Evolutionary conservation across 176 grass and related monocot species (phyloP).

Genomic region (Oryza glaberrima): DNA sequence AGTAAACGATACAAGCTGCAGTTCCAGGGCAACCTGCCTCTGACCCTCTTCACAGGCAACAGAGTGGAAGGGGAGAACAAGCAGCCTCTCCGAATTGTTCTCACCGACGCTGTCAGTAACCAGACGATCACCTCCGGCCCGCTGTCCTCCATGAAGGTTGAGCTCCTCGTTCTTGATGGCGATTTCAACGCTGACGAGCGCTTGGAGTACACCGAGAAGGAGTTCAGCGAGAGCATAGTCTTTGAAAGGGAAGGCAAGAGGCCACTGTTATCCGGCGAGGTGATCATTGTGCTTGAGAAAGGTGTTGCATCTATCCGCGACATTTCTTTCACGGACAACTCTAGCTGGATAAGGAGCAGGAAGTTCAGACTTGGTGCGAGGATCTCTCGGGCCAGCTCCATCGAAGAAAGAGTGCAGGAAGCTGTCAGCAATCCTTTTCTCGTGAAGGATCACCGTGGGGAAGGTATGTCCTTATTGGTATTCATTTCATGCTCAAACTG

Average conservation of each 20-base stretch:
- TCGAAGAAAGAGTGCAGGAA: slow-evolving; percentile 64
- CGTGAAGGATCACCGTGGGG: slow-evolving; percentile 95
- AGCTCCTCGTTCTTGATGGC: slow-evolving; percentile 89
- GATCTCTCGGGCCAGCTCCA: slow-evolving; percentile 54
- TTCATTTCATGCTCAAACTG: not conserved
- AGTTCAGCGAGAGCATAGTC: slow-evolving; percentile 75
- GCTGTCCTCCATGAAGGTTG: slow-evolving; percentile 64
- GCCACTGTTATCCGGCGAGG: slow-evolving; percentile 74
- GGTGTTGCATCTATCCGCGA: slow-evolving; percentile 72
- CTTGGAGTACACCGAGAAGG: slow-evolving; percentile 78
- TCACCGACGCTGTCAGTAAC: slow-evolving; percentile 60
- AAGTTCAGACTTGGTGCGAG: slow-evolving; percentile 85
- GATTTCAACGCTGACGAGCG: slow-evolving; percentile 77
- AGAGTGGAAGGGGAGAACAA: slow-evolving; percentile 68
- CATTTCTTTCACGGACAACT: slow-evolving; percentile 85
- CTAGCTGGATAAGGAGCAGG: slow-evolving; percentile 80
- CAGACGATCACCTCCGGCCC: slow-evolving; percentile 55
- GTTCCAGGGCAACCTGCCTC: slow-evolving; percentile 70
- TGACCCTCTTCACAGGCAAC: slow-evolving; percentile 82
- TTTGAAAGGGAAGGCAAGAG: slow-evolving; percentile 84
- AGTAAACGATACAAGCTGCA: slow-evolving; percentile 71
- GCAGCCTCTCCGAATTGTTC: slow-evolving; percentile 60
- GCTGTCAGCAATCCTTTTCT: slow-evolving; percentile 79
- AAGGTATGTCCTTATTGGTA: slow-evolving; percentile 55
- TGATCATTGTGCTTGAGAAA: slow-evolving; percentile 65